These are phyloP conservation scores for Pseudevernia furfuracea DNA, from an alignment of 495 filamentous ascomycete species.

Conservation along the genomic window DNA sequence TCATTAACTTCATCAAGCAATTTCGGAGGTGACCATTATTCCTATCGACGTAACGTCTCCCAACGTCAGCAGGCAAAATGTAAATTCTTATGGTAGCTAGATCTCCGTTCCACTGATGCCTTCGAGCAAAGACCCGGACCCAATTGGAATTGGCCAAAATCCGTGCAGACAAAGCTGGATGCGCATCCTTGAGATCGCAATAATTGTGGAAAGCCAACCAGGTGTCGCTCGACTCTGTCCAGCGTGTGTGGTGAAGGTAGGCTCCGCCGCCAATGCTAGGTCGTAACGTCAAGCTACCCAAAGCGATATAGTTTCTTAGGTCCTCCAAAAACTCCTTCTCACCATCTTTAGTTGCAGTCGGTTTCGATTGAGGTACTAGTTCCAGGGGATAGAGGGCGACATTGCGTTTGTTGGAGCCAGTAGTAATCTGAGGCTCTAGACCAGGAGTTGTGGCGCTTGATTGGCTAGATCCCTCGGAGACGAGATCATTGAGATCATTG, in stretches of 20 bases:
- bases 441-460: conserved; percentile 4
- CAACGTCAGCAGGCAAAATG: conserved; percentile 59
- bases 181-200: conserved; percentile 2
- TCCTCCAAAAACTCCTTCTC: not conserved
- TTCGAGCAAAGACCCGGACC: conserved; percentile 17
- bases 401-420: not conserved
- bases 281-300: not conserved
- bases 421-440: not conserved
- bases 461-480: not conserved
- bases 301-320: not conserved
- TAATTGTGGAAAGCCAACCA: conserved; percentile 16
- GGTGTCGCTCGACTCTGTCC: conserved; percentile 10
- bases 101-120: conserved; percentile 14
- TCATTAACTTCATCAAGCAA: conserved; percentile 45
- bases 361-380: not conserved
- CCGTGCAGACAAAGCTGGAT: conserved; percentile 8
- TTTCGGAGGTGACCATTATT: conserved; percentile 37
- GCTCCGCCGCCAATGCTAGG: not conserved
- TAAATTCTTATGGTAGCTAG: conserved; percentile 49
- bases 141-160: conserved; percentile 10
- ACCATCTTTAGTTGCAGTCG: not conserved
- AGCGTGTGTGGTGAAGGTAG: conserved; percentile 2
- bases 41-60: conserved; percentile 41
- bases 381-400: not conserved
- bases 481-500: not conserved